phyloP scores from a whole-genome alignment of 108 stramenopile genomes.

The Cylindrotheca closterium region DNA sequence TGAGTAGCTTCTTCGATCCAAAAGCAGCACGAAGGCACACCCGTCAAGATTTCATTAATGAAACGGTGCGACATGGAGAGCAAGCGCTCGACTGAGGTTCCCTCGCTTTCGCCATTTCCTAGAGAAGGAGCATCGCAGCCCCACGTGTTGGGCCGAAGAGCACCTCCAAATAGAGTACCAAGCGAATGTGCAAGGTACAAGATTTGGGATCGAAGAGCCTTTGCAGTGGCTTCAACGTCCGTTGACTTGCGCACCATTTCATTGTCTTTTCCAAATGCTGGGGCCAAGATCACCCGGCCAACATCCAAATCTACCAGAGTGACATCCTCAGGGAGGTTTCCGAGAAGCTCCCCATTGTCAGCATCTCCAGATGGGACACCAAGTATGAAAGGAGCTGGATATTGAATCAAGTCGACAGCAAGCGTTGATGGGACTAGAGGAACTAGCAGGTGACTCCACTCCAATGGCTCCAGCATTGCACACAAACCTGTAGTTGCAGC shows the following conservation, averaged over 20 bases:
- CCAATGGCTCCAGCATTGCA: constrained; percentile 59
- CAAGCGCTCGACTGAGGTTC: constrained; percentile 16
- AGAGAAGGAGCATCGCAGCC: constrained; percentile 41
- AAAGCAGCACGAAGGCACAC: constrained; percentile 64
- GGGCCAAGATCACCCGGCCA: constrained; percentile 83
- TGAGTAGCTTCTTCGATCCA: constrained; percentile 68
- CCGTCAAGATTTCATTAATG: constrained; percentile 63
- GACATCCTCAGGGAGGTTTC: constrained; percentile 72
- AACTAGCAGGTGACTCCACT: constrained; percentile 81
- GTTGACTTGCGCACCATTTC: constrained; percentile 36
- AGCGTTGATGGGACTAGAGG: constrained; percentile 77
- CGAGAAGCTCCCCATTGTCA: constrained; percentile 54
- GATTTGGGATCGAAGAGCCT: constrained; percentile 68
- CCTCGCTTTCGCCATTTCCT: neutral
- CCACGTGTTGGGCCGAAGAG: constrained; percentile 63
- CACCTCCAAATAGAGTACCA: constrained; percentile 59
- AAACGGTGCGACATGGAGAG: constrained; percentile 34
- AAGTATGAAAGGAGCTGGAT: constrained; percentile 86
- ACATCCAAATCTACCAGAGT: constrained; percentile 88
- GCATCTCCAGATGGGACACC: constrained; percentile 74
- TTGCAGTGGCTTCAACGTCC: constrained; percentile 30
- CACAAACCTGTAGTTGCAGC: constrained; percentile 55
- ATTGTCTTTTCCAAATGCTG: constrained; percentile 52
- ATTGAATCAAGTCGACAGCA: constrained; percentile 77
- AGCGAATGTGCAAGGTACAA: constrained; percentile 72